Conservation (phyloP, 345 rosid genomes). For the Chamaenerion angustifolium region DNA sequence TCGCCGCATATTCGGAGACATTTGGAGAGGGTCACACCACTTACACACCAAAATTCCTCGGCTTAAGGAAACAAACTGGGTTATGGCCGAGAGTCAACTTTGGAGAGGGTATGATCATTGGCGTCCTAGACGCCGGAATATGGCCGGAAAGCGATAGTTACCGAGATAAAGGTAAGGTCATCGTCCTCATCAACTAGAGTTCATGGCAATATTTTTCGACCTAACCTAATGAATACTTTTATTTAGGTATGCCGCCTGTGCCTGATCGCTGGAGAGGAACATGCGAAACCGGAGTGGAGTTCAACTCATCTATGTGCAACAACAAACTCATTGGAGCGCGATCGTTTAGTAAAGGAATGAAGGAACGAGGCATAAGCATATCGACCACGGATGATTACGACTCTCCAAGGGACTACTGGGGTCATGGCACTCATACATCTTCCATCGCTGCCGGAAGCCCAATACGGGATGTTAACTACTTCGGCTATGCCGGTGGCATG, state of each 20-base stretch:
- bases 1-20: constrained; percentile 31
- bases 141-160: constrained; percentile 44
- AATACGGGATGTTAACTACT: constrained; percentile 18
- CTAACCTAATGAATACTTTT: too few relatives aligned
- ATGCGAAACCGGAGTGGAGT: constrained; percentile 26
- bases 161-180: constrained; percentile 8
- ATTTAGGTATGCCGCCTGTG: constrained; percentile 29
- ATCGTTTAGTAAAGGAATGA: constrained; percentile 34
- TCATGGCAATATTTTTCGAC: too few relatives aligned
- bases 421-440: constrained; percentile 40
- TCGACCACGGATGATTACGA: constrained; percentile 25
- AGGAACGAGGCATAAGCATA: constrained; percentile 17
- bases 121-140: constrained; percentile 31
- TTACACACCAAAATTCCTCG: constrained; percentile 23
- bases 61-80: constrained; percentile 19
- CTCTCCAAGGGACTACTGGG: constrained; percentile 36
- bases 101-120: constrained; percentile 28
- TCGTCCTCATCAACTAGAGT: too few relatives aligned
- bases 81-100: constrained; percentile 30
- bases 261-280: constrained; percentile 28
- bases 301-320: constrained; percentile 30
- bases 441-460: constrained; percentile 32
- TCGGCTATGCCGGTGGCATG: constrained; percentile 37
- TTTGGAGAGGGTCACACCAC: constrained; percentile 26
- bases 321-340: constrained; percentile 33